A percentile compares a stretch with the other conserved stretches of the same genome.
These are phyloP conservation scores for Phoenix roebelenii DNA, from an alignment of 176 grass and related monocot species.

Conservation along the genomic window DNA sequence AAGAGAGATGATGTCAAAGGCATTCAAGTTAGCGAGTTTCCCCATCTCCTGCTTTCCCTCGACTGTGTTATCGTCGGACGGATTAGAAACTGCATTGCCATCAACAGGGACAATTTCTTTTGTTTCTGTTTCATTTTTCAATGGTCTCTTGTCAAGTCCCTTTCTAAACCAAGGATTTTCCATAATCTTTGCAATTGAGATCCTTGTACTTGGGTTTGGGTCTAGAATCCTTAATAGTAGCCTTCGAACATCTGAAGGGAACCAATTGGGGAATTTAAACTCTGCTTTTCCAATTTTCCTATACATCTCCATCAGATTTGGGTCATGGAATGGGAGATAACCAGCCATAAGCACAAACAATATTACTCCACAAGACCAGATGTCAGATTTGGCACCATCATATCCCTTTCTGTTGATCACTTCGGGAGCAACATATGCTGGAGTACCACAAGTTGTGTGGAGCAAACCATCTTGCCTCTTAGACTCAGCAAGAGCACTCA, in stretches of 20 bases:
- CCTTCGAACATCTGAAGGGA: constrained; percentile 43
- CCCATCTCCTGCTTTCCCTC: constrained; percentile 14
- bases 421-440: constrained; percentile 89
- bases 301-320: constrained; percentile 87
- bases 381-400: constrained; percentile 86
- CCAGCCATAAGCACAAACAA: constrained; percentile 81
- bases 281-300: constrained; percentile 76
- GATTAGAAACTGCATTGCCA: constrained; percentile 10
- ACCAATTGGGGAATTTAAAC: constrained; percentile 65
- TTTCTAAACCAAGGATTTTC: constrained; percentile 69
- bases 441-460: constrained; percentile 82
- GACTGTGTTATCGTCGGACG: not conserved
- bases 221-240: constrained; percentile 66
- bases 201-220: constrained; percentile 56
- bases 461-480: constrained; percentile 71
- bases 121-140: not conserved
- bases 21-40: constrained; percentile 61
- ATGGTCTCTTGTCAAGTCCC: constrained; percentile 27
- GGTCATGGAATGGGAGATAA: constrained; percentile 78
- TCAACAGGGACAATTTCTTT: constrained; percentile 19
- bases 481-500: constrained; percentile 68
- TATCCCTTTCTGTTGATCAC: constrained; percentile 75
- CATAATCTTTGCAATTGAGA: constrained; percentile 65
- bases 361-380: constrained; percentile 87
- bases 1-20: constrained; percentile 93